Evolutionary conservation across 176 grass and related monocot genomes (phyloP).

Genomic region (Lolium perenne): DNA sequence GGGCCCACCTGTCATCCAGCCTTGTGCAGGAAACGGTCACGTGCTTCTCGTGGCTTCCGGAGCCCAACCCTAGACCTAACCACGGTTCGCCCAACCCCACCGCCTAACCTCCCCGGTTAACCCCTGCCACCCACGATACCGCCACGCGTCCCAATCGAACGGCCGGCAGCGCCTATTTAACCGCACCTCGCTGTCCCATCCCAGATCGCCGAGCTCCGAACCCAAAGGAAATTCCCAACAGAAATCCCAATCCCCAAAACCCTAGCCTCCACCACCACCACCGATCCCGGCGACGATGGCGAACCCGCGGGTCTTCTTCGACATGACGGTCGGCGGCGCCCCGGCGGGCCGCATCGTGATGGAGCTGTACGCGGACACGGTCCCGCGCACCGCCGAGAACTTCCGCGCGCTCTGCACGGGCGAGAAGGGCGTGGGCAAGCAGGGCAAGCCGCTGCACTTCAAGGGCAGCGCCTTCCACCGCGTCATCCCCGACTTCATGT

Average conservation of each 20-base stretch:
- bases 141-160: no score
- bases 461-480: conserved; percentile 75
- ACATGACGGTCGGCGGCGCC: conserved; percentile 55
- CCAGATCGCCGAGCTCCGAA: background rate
- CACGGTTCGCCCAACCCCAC: conserved; percentile 15
- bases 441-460: conserved; percentile 69
- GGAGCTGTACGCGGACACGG: conserved; percentile 58
- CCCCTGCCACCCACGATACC: no score
- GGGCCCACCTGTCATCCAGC: background rate
- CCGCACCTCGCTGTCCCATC: no score
- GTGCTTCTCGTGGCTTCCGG: background rate
- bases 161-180: no score
- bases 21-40: background rate
- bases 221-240: background rate
- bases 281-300: background rate
- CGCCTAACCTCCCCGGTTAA: background rate
- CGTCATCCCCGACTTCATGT: conserved; percentile 84
- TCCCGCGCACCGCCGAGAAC: conserved; percentile 67
- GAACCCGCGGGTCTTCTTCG: conserved; percentile 69
- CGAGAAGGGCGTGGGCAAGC: conserved; percentile 56
- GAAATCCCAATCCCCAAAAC: no score
- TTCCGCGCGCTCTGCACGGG: conserved; percentile 83
- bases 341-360: conserved; percentile 63
- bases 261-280: no score
- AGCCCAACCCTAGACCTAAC: conserved; percentile 23